Evolutionary conservation across 305 asterid genomes (phyloP).

Genomic region (Fraxinus angustifolia): DNA sequence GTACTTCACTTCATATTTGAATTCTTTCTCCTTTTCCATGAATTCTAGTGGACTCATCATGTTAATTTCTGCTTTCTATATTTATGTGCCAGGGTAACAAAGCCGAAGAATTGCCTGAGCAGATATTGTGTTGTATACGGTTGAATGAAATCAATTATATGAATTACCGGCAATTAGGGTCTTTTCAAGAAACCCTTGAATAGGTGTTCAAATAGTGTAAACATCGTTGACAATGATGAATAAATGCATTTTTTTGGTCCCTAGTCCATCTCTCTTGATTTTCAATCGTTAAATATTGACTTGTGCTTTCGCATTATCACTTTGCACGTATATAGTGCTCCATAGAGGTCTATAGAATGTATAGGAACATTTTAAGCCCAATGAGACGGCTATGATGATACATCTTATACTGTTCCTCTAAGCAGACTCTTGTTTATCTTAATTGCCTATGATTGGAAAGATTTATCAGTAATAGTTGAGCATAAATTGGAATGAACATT

Average conservation of each 20-base stretch:
- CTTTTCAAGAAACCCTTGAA: constrained; percentile 37
- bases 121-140: constrained; percentile 80
- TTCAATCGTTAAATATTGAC: background rate
- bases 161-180: constrained; percentile 69
- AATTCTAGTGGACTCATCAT: background rate
- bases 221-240: constrained; percentile 29
- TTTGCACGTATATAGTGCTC: background rate
- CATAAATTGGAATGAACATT: background rate
- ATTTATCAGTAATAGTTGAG: background rate
- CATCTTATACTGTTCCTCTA: background rate
- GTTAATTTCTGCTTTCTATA: constrained; percentile 13
- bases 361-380: background rate
- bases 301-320: background rate
- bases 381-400: background rate
- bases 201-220: constrained; percentile 35
- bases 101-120: constrained; percentile 93
- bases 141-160: constrained; percentile 74
- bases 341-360: background rate
- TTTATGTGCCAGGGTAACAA: constrained; percentile 69
- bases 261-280: background rate
- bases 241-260: constrained; percentile 24
- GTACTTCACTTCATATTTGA: background rate
- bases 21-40: background rate
- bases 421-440: background rate
- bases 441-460: background rate